Percentiles rank a stretch among this genome's conserved stretches.
Evolutionary conservation across 1,284 basidiomycete species (phyloP).

Genomic region (Trichosporon sp.): DNA sequence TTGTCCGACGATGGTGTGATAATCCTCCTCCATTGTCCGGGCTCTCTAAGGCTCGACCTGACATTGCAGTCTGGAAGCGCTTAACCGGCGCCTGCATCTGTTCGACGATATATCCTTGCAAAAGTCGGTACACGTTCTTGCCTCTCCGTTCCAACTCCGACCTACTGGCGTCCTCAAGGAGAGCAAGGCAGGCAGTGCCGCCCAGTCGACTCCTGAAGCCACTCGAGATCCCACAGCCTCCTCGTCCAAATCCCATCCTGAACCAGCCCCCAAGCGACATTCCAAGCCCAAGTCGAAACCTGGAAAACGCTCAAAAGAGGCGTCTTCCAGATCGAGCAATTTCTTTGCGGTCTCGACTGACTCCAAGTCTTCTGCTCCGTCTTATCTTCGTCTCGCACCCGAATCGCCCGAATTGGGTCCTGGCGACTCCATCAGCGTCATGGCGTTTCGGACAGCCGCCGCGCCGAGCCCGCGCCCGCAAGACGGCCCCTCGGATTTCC

Average conservation of each 20-base stretch:
- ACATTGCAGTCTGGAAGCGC: neutral
- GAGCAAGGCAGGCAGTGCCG: neutral
- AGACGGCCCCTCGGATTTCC: neutral
- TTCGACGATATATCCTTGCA: neutral
- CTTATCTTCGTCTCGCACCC: neutral
- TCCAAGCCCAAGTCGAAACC: neutral
- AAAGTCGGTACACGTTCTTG: neutral
- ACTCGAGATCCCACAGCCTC: neutral
- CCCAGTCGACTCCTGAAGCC: neutral
- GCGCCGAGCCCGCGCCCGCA: neutral
- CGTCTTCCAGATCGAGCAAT: neutral
- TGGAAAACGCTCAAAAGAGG: neutral
- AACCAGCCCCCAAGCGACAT: neutral
- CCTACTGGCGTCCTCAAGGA: neutral
- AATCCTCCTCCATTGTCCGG: neutral
- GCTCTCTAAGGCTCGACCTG: neutral
- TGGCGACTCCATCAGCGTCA: slow-evolving; percentile 1
- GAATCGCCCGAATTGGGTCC: neutral
- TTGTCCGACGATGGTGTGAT: neutral
- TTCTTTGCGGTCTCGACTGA: neutral
- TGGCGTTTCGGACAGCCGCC: neutral
- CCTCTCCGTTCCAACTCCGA: neutral
- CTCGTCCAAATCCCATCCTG: neutral
- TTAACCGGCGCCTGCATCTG: neutral
- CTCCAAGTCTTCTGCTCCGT: neutral